These are phyloP conservation scores for Drechslerella stenobrocha DNA, from an alignment of 2,329 filamentous ascomycete species.

Conservation along the genomic window DNA sequence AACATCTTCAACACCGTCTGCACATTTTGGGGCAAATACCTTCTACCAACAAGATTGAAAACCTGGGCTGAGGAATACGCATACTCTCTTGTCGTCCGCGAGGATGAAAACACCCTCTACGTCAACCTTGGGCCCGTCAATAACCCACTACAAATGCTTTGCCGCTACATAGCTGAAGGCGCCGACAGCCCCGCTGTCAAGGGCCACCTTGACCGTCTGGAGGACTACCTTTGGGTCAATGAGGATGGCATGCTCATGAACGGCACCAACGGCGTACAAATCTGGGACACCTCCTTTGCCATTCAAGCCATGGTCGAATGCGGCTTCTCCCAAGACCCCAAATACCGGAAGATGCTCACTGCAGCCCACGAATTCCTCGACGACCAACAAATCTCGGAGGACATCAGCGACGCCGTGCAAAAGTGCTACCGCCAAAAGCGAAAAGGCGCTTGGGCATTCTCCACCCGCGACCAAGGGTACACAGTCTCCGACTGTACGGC, in stretches of 20 bases:
- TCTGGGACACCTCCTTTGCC: slow-evolving; percentile 91
- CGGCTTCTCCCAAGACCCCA: slow-evolving; percentile 73
- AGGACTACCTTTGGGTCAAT: slow-evolving; percentile 91
- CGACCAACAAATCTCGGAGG: slow-evolving; percentile 83
- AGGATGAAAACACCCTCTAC: slow-evolving; percentile 90
- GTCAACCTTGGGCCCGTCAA: slow-evolving; percentile 86
- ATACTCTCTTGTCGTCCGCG: slow-evolving; percentile 81
- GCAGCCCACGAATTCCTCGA: slow-evolving; percentile 85
- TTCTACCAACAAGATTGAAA: slow-evolving; percentile 69
- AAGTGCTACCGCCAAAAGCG: slow-evolving; percentile 85
- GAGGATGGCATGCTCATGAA: slow-evolving; percentile 90
- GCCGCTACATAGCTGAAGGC: slow-evolving; percentile 82
- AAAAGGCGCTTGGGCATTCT: slow-evolving; percentile 96
- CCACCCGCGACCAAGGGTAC: slow-evolving; percentile 88
- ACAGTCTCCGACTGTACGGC: slow-evolving; percentile 93
- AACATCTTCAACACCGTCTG: slow-evolving; percentile 77
- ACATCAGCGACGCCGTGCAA: slow-evolving; percentile 71
- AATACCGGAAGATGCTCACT: slow-evolving; percentile 79
- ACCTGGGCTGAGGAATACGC: slow-evolving; percentile 76
- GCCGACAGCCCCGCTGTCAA: slow-evolving; percentile 71
- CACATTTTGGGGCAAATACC: slow-evolving; percentile 76
- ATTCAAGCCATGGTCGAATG: slow-evolving; percentile 81
- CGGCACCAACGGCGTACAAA: slow-evolving; percentile 96
- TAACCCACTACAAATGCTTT: slow-evolving; percentile 83
- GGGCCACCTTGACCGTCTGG: slow-evolving; percentile 76